phyloP scores from a whole-genome alignment of 2,329 filamentous ascomycete genomes.

The Onygenales sp. region DNA sequence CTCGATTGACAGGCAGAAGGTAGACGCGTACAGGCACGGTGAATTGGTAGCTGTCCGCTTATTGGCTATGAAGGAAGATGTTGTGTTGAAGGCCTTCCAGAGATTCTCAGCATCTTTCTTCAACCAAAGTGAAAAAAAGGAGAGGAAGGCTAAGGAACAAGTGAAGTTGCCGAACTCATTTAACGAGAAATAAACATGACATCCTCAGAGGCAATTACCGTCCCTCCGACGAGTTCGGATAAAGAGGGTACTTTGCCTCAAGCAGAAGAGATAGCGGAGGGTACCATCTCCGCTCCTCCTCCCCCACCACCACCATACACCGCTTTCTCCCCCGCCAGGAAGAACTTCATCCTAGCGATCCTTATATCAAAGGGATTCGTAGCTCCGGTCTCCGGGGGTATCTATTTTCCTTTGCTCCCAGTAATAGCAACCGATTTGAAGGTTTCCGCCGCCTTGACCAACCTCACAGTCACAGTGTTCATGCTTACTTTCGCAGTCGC shows the following conservation, averaged over 20 bases:
- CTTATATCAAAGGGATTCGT: conserved; percentile 35
- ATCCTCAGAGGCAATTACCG: too few relatives aligned
- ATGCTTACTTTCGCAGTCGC: conserved; percentile 35
- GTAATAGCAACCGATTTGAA: conserved; percentile 30
- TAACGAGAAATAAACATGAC: too few relatives aligned
- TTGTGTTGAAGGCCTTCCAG: too few relatives aligned
- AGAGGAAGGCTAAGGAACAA: too few relatives aligned
- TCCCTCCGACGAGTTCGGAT: too few relatives aligned
- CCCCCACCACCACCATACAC: conserved; percentile 22
- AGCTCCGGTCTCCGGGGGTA: conserved; percentile 35
- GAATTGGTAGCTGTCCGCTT: too few relatives aligned
- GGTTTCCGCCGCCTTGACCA: conserved; percentile 27
- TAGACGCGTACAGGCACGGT: too few relatives aligned
- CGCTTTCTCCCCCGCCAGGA: conserved; percentile 26
- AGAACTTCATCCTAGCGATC: conserved; percentile 29
- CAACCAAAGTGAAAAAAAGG: too few relatives aligned
- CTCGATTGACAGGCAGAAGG: too few relatives aligned
- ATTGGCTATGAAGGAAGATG: too few relatives aligned
- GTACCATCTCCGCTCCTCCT: neutral
- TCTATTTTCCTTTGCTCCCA: conserved; percentile 35
- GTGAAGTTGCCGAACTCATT: too few relatives aligned
- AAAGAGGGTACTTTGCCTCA: neutral
- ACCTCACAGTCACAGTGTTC: conserved; percentile 37
- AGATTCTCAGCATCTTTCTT: too few relatives aligned
- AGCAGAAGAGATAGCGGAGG: neutral